phyloP scores from a whole-genome alignment of 345 rosid genomes.

The Lagerstroemia speciosa region DNA sequence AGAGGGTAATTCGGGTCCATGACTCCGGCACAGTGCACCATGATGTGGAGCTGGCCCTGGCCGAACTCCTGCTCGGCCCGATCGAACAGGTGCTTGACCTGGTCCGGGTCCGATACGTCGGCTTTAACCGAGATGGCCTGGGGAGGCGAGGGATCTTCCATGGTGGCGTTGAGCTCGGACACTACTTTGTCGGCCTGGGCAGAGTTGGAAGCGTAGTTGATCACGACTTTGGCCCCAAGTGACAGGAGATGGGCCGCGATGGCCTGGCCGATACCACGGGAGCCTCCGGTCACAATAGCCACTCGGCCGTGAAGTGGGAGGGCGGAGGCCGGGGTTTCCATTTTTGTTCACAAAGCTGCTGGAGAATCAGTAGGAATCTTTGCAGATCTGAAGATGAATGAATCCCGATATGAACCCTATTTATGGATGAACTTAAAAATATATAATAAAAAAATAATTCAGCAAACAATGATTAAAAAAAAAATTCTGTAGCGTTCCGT shows the following conservation, averaged over 20 bases:
- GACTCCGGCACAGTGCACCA: conserved; percentile 49
- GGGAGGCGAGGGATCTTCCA: conserved; percentile 15
- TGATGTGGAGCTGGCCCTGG: conserved; percentile 33
- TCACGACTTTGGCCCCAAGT: conserved; percentile 48
- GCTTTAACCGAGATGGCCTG: conserved; percentile 40
- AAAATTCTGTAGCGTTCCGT: not conserved
- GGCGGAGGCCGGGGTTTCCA: conserved; percentile 1
- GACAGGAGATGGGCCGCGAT: conserved; percentile 47
- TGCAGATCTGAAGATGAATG: not conserved
- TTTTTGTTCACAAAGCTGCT: not conserved
- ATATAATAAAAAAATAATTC: too few relatives aligned
- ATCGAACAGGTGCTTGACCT: conserved; percentile 54
- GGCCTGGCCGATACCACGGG: conserved; percentile 59
- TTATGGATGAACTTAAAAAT: too few relatives aligned
- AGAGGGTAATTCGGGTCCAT: conserved; percentile 43
- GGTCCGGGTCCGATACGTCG: conserved; percentile 51
- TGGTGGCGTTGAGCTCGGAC: conserved; percentile 33
- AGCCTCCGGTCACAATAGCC: conserved; percentile 64
- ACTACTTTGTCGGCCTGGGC: conserved; percentile 40
- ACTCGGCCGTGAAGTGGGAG: conserved; percentile 42
- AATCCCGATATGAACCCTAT: not conserved
- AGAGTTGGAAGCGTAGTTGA: conserved; percentile 53
- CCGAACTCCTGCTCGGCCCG: conserved; percentile 43
- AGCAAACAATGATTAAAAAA: too few relatives aligned
- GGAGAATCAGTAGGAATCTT: not conserved